Evolutionary conservation across 225 moss, liverwort and hornwort species (phyloP), one percentile per base, ranked within the genome.

Genomic region (Asterella californica): DNA sequence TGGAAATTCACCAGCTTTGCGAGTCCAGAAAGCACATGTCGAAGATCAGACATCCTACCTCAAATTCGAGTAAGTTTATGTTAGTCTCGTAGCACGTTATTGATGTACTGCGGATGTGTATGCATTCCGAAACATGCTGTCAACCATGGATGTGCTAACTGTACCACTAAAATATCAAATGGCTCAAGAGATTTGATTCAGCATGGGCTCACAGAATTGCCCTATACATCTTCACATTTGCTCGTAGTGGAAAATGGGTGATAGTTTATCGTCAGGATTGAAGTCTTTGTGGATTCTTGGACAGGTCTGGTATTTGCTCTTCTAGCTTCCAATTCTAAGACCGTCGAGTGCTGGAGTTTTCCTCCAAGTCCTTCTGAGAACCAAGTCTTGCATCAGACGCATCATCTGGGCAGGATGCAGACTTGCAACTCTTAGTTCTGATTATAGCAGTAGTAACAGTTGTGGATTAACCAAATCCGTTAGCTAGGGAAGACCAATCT

Each of bases 1-100:
- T 83, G 90, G 84, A 3, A 29, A 36, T 89, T 90, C 82, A 68
- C 38, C 0, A 18, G 64, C 6, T 92, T 92, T 0, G 84, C 78
- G 81, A n/a, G 50, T 42, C 25, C 76, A 82, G 68, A 34, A 32
- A 36, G 47, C 79, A 69, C 79, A 79, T 70, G n/a, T 79, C 0
- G 79, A 79, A 53, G 79, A 79, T 37, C 68, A 68, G 15, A 79
- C 36, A 21, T 79, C 79, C 10, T 79, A 24, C 55, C 33, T 79
- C 48, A 79, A 79, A 70, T 79, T 70, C 36, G 79, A 79, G 79
- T 79, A 70, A 79, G 79, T 69, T 19, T 25, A 2, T 19, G 42
- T 42, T 42, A 42, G 42, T 42, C 19, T 19, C 53, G 4, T 19
- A 54, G 5, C 4, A 14, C 53, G 53, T 19, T 54, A 14, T 14